Evolutionary conservation across 768 basidiomycete genomes (phyloP).

Genomic region (Trametes villosa): DNA sequence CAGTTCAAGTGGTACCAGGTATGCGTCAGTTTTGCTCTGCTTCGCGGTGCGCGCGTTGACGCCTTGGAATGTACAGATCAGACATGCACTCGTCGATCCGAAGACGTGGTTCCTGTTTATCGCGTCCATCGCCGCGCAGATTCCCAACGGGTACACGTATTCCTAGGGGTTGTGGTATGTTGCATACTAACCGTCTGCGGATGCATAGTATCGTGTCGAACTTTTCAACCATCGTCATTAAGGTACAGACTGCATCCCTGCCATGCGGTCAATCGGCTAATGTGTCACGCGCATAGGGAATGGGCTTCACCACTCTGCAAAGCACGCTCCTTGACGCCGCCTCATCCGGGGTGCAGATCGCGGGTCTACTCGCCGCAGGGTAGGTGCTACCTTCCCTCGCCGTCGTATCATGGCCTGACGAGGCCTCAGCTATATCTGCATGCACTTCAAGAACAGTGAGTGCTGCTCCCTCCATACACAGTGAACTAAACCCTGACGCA

Average conservation of each 20-base stretch:
- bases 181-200: not conserved
- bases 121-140: slow-evolving; percentile 38
- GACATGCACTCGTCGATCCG: slow-evolving; percentile 33
- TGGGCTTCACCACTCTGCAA: slow-evolving; percentile 27
- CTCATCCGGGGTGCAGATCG: slow-evolving; percentile 20
- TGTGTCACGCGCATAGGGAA: slow-evolving; percentile 8
- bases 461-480: not conserved
- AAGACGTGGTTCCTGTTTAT: slow-evolving; percentile 42
- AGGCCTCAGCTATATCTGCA: slow-evolving; percentile 15
- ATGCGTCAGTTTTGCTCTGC: slow-evolving; percentile 22
- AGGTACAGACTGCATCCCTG: slow-evolving; percentile 5
- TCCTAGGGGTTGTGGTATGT: not conserved
- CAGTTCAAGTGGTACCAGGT: slow-evolving; percentile 43
- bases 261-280: not conserved
- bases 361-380: slow-evolving; percentile 21
- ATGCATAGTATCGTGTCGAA: slow-evolving; percentile 20
- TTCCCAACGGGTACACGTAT: slow-evolving; percentile 34
- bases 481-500: not conserved
- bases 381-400: not conserved
- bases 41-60: not conserved
- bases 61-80: slow-evolving; percentile 4
- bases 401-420: not conserved
- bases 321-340: slow-evolving; percentile 26
- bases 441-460: slow-evolving; percentile 26
- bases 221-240: slow-evolving; percentile 33